Base-by-base conservation (phyloP, 1,284 basidiomycete species). In the Xerocomus amazonicus region DNA sequence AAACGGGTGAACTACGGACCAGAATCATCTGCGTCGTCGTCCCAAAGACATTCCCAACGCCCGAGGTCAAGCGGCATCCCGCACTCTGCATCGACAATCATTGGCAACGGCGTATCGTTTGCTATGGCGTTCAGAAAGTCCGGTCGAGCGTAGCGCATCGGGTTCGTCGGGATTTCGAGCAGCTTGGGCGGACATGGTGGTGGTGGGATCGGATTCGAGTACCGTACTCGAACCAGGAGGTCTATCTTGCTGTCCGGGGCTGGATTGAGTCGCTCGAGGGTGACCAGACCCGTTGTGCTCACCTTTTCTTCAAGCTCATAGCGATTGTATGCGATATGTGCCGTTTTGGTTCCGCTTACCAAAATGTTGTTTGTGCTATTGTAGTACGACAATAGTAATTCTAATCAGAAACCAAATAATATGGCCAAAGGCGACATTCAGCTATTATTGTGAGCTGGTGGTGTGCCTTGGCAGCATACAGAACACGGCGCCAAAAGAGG, bases 101-200 rank as follows among this genome's bases (percentile, higher is more conserved):
- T 92, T 0, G 94, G 92, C 9, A 96, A 67, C 0, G 87, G 86
- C 6, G 84, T 82, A 41, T 90, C 88, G 43, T 85, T 82, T 1
- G 89, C 87, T 37, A 97, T 73, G 16, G 84, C 78, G 55, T 90
- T 82, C 23, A 94, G 78, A 59, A 93, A 94, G 60, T 88, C 85
- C 14, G 91, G 88, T 27, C 80, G 80, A 19, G 90, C 87, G 69
- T 96, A 92, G 35, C 94, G 88, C 63, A 80, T 77, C 10, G 92
- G 85, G 64, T 89, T 81, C 29, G 94, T 96, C 27, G 87, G 83
- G 48, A 97, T 87, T 53, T 93, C 81, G 59, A 97, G 77, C 14
- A 97, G 74, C 70, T 96, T 96, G 34, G 94, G 93, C 12, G 94
- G 93, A 75, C 91, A 97, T 73, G 94, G 92, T 33, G 95, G 94